Evolutionary conservation across 192 early-diverging fungal genomes (phyloP).

Genomic region (Funneliformis mosseae): DNA sequence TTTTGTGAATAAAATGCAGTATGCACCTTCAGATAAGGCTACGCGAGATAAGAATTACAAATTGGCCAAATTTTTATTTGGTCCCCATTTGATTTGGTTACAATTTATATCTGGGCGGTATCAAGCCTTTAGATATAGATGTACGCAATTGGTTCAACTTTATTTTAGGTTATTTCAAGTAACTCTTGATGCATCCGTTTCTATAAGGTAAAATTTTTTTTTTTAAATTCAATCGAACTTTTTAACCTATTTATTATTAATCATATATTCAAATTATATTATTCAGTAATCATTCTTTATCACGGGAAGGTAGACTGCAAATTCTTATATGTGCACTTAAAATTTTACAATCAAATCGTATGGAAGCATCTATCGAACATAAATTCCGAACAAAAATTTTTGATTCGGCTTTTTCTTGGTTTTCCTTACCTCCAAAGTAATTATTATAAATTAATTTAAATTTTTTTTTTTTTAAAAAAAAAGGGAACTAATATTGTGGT

Average conservation of each 20-base stretch:
- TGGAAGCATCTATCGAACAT: constrained; percentile 65
- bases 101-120: constrained; percentile 86
- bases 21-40: constrained; percentile 86
- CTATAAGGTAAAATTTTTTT: constrained; percentile 32
- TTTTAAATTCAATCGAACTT: neutral
- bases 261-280: neutral
- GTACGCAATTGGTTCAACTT: constrained; percentile 71
- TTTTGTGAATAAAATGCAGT: constrained; percentile 90
- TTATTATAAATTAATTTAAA: neutral
- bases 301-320: constrained; percentile 78
- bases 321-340: constrained; percentile 76
- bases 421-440: constrained; percentile 68
- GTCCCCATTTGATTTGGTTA: constrained; percentile 82
- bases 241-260: neutral
- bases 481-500: no score
- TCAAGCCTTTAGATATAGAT: constrained; percentile 76
- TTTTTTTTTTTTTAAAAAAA: no score
- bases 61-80: constrained; percentile 61
- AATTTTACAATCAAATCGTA: constrained; percentile 68
- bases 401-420: constrained; percentile 81
- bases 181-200: constrained; percentile 57
- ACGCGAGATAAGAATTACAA: constrained; percentile 63
- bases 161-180: constrained; percentile 80
- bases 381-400: constrained; percentile 70
- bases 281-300: constrained; percentile 66